Evolutionary conservation across 768 basidiomycete genomes (phyloP), one percentile per base, ranked within the genome.

Genomic region (Phlebiopsis flavidoalba): DNA sequence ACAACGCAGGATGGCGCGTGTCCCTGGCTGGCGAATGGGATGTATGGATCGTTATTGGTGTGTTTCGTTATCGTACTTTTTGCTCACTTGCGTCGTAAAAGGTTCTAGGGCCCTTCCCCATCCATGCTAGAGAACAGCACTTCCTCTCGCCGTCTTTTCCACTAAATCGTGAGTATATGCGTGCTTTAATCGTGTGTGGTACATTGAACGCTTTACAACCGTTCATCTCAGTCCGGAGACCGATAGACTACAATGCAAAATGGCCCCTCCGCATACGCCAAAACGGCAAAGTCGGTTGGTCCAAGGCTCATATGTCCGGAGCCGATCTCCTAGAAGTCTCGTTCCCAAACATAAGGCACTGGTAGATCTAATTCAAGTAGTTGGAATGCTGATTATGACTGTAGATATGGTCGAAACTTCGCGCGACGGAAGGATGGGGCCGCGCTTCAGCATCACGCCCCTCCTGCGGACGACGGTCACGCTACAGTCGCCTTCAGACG

Each of bases 391-490:
- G 50, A 31, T 1, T 3, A 36, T 54, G 33, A n/a, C 33, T 2
- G 11, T 37, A 91, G 90, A 48, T n/a, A n/a, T 94, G 91, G 93
- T 71, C 80, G 33, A 77, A 80, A 53, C 77, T 95, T 57, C 85
- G 92, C 12, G 76, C 80, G 24, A 86, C 87, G 1, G 89, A 93
- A 72, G 93, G 93, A 12, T 95, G 93, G 93, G n/a, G 88, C 92
- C 22, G 87, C 83, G 21, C 73, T 95, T 17, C 93, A 96, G 71
- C 89, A 93, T 66, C 85, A 93, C 66, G 79, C 82, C 8, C n/a
- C 73, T 93, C 33, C 77, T 95, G 17, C 85, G 82, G 37, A 82
- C 88, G 0, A 81, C 79, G 10, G 60, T 95, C 5, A 86, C 80
- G 26, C 26, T 31, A 3, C 26, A 31, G 26, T 2, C 1, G 62